phyloP scores from a whole-genome alignment of 306 rosid genomes.

The Cicer arietinum region DNA sequence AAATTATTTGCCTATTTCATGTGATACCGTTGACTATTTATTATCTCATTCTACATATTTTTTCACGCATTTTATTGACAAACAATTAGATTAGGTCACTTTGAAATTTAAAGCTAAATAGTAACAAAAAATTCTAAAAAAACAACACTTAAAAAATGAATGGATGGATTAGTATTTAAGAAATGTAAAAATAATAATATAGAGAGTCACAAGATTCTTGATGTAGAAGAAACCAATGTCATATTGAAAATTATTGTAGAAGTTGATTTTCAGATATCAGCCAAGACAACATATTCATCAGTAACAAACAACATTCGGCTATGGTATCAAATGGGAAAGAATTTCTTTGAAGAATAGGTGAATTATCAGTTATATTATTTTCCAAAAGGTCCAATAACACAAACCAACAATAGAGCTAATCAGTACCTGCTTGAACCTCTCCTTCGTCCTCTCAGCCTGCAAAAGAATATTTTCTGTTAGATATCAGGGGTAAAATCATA shows the following conservation, averaged over 20 bases:
- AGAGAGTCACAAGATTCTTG: background rate
- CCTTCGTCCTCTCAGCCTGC: constrained; percentile 76
- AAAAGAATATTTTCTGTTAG: constrained; percentile 41
- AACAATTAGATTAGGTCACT: background rate
- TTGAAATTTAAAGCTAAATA: background rate
- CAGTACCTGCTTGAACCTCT: constrained; percentile 83
- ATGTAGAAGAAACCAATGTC: constrained; percentile 5
- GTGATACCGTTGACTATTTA: background rate
- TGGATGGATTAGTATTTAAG: background rate
- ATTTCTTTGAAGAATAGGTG: constrained; percentile 24
- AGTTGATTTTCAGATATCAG: constrained; percentile 12
- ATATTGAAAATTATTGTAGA: background rate
- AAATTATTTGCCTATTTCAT: background rate
- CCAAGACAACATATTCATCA: constrained; percentile 1
- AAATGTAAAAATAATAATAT: background rate
- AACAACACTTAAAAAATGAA: background rate
- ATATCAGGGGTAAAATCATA: background rate
- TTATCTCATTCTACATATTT: background rate
- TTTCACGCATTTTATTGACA: background rate
- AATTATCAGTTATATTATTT: background rate
- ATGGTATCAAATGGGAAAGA: constrained; percentile 29
- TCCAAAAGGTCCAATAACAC: constrained; percentile 6
- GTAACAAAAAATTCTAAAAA: background rate
- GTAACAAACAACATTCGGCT: constrained; percentile 31
- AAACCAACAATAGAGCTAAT: constrained; percentile 31